Evolutionary conservation across 495 filamentous ascomycete species (phyloP).

Genomic region (Astrothelium subdiscretum): DNA sequence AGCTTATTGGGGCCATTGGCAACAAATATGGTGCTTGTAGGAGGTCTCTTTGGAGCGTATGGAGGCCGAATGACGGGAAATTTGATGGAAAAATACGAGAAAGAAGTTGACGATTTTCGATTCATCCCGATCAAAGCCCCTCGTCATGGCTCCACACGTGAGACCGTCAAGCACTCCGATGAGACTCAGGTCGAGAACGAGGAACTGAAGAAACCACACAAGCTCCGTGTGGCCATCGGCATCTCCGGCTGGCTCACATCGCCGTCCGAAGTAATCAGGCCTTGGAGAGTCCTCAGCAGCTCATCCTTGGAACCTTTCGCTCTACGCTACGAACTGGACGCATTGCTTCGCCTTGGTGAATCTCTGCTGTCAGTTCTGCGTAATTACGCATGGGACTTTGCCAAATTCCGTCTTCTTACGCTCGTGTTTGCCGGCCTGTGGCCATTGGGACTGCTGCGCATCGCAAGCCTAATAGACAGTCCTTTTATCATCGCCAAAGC

Average conservation of each 20-base stretch:
- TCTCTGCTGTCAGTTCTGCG: conserved; percentile 62
- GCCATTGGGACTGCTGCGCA: conserved; percentile 65
- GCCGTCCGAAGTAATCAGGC: conserved; percentile 53
- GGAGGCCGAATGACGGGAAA: conserved; percentile 75
- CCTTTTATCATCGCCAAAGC: conserved; percentile 75
- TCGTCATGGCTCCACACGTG: background rate
- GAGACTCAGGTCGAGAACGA: conserved; percentile 27
- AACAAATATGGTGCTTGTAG: conserved; percentile 63
- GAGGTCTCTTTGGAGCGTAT: conserved; percentile 80
- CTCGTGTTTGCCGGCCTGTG: conserved; percentile 58
- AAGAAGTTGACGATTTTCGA: conserved; percentile 79
- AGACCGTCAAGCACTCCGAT: background rate
- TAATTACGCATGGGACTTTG: conserved; percentile 63
- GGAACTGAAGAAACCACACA: conserved; percentile 24
- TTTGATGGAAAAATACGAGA: conserved; percentile 78
- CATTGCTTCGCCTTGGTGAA: conserved; percentile 63
- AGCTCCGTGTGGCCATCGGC: conserved; percentile 66
- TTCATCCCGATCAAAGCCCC: conserved; percentile 54
- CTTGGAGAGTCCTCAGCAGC: conserved; percentile 63
- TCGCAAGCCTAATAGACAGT: conserved; percentile 75
- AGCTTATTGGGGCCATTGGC: conserved; percentile 68
- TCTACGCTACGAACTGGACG: conserved; percentile 71
- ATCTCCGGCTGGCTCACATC: conserved; percentile 72
- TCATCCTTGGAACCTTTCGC: conserved; percentile 63
- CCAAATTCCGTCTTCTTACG: conserved; percentile 65